Evolutionary conservation across 208 protist species (phyloP).

Genomic region (Leishmania gerbilli): DNA sequence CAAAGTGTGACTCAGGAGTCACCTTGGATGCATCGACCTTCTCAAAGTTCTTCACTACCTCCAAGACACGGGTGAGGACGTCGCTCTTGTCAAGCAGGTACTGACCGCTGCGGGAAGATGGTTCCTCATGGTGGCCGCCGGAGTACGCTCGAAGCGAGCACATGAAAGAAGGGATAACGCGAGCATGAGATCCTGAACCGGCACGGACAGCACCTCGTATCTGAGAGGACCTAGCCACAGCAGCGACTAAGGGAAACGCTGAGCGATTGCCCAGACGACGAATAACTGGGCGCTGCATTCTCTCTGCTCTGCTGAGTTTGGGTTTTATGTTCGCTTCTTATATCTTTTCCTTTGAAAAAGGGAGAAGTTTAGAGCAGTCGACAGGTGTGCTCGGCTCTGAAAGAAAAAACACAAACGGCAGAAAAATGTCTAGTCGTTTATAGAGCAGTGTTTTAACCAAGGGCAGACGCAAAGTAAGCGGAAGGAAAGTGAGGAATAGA

Average conservation of each 20-base stretch:
- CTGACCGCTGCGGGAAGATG: constrained; percentile 68
- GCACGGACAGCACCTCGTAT: not conserved
- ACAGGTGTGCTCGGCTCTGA: not conserved
- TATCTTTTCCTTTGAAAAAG: not conserved
- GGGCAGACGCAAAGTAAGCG: not conserved
- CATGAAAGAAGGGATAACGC: constrained; percentile 6
- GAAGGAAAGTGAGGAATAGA: not conserved
- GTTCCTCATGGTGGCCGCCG: constrained; percentile 60
- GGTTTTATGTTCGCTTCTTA: not conserved
- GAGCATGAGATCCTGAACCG: not conserved
- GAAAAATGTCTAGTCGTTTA: not conserved
- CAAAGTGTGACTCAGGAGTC: constrained; percentile 91
- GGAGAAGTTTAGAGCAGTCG: not conserved
- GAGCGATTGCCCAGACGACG: constrained; percentile 15
- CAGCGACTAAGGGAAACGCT: constrained; percentile 14
- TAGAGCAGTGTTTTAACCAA: not conserved
- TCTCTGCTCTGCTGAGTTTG: not conserved
- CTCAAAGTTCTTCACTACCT: constrained; percentile 96
- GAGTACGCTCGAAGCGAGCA: constrained; percentile 63
- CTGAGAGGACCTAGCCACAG: constrained; percentile 19
- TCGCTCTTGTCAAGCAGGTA: constrained; percentile 94
- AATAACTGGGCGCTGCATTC: constrained; percentile 33
- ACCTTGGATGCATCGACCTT: constrained; percentile 95
- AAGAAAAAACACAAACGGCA: not conserved
- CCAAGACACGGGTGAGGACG: constrained; percentile 94